Conservation (phyloP, 768 basidiomycete genomes). For the Trametes coccinea region DNA sequence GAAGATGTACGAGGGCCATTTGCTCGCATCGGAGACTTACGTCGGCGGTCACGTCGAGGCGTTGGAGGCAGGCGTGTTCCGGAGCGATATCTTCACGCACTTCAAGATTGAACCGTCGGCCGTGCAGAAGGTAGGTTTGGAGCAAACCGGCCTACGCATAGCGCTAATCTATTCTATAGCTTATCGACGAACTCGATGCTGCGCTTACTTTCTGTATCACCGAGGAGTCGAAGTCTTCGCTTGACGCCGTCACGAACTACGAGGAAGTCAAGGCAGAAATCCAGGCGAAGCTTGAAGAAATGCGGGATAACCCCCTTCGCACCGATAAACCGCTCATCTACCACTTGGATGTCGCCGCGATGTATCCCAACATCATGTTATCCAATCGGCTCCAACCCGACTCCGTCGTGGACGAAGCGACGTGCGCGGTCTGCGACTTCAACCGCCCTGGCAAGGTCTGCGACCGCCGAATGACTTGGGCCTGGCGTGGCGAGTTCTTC, state of each 20-base stretch:
- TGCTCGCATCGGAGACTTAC: slow-evolving; percentile 97
- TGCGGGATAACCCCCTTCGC: slow-evolving; percentile 90
- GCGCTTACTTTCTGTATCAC: slow-evolving; percentile 87
- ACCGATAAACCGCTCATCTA: slow-evolving; percentile 94
- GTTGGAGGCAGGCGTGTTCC: slow-evolving; percentile 95
- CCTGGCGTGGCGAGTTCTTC: slow-evolving; percentile 98
- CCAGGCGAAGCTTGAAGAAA: slow-evolving; percentile 71
- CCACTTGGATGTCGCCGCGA: slow-evolving; percentile 97
- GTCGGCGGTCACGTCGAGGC: slow-evolving; percentile 99
- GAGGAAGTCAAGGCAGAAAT: slow-evolving; percentile 88
- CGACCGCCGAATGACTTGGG: slow-evolving; percentile 93
- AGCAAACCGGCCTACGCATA: background rate
- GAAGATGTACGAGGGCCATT: slow-evolving; percentile 92
- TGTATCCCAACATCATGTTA: slow-evolving; percentile 99
- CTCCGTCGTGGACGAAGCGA: slow-evolving; percentile 94
- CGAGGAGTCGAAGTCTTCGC: slow-evolving; percentile 76
- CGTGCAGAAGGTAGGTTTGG: slow-evolving; percentile 66
- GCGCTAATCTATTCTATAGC: slow-evolving; percentile 42
- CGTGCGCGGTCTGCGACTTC: slow-evolving; percentile 97
- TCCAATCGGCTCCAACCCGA: slow-evolving; percentile 98
- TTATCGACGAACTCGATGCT: slow-evolving; percentile 92
- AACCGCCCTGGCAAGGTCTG: slow-evolving; percentile 96
- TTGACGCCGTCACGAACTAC: slow-evolving; percentile 92
- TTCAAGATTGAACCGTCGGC: slow-evolving; percentile 93
- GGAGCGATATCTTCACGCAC: slow-evolving; percentile 91